Evolutionary conservation across 169 alveolate genomes (phyloP).

Genomic region (Cryptosporidium ubiquitum): DNA sequence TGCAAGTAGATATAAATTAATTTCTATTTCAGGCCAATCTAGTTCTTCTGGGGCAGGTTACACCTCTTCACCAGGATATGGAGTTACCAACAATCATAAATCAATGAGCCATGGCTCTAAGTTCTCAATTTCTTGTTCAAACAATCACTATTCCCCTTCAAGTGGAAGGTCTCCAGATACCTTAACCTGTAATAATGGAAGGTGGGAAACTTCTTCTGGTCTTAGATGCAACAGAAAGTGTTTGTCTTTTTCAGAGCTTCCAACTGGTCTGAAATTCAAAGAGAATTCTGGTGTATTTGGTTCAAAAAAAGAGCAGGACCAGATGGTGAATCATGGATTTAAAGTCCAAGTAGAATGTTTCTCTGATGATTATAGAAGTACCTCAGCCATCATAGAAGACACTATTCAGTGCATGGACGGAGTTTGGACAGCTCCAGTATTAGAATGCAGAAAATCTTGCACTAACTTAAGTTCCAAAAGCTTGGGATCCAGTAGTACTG

Average conservation of each 20-base stretch:
- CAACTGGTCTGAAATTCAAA: slow-evolving; percentile 8
- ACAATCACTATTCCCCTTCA: slow-evolving; percentile 19
- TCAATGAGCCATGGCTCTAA: slow-evolving; percentile 43
- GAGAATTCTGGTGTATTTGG: background rate
- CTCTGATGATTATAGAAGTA: slow-evolving; percentile 34
- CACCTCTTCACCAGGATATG: background rate
- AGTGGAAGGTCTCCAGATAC: slow-evolving; percentile 63
- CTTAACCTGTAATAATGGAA: slow-evolving; percentile 50
- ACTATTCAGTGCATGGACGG: slow-evolving; percentile 45
- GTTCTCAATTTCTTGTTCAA: slow-evolving; percentile 44
- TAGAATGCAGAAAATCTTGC: slow-evolving; percentile 48
- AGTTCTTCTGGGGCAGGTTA: background rate
- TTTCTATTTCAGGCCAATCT: background rate
- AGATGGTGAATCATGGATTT: slow-evolving; percentile 12
- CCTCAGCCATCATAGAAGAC: slow-evolving; percentile 16
- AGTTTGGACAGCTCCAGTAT: slow-evolving; percentile 23
- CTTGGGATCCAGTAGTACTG: slow-evolving; percentile 36
- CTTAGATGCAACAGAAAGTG: slow-evolving; percentile 33
- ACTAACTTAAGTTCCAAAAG: slow-evolving; percentile 11
- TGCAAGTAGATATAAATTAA: slow-evolving; percentile 21
- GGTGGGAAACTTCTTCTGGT: slow-evolving; percentile 64
- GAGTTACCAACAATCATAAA: background rate
- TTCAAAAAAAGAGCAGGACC: background rate
- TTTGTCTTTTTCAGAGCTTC: background rate
- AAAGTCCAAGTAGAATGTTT: slow-evolving; percentile 25